Evolutionary conservation across 108 stramenopile genomes (phyloP), one percentile per base, ranked within the genome.

Genomic region (Pseudonitzschia pungens): DNA sequence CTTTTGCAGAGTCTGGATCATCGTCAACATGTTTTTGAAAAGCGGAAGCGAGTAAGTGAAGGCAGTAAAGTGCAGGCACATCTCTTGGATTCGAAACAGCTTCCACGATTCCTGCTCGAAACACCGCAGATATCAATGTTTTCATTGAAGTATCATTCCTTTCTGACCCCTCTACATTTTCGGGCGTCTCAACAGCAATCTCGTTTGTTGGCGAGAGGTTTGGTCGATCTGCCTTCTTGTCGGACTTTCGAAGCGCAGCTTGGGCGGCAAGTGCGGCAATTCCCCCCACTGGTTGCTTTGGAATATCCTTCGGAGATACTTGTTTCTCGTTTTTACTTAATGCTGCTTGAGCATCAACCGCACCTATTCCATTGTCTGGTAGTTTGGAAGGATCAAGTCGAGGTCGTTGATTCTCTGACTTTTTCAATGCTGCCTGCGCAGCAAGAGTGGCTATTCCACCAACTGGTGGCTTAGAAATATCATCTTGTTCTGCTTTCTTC

Each of bases 11-110:
- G 20, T 41, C 7, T 50, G 32, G 18, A 18, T 18, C 1, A 7
- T 29, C 53, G 14, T 22, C 18, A 4, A 9, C 28, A 41, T 3
- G 43, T 45, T 50, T n/a, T 32, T 70, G 53, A 16, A 57, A 11
- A 42, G 27, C 21, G 31, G 22, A 44, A 56, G 65, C 44, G n/a
- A 81, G 60, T 21, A 72, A 52, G 55, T 71, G 71, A 65, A 81
- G 70, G 55, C 80, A 75, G 21, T 72, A 81, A 65, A 75, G 75
- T 36, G 80, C 26, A 36, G 80, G 53, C 14, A 75, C 52, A 76
- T 81, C 71, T 28, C 80, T 62, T 1, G 80, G 80, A 14, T 77
- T 69, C 40, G 45, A 45, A 12, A 51, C 40, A 14, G 72, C 78
- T 43, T 64, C 63, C 7, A 20, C 29, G 33, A 56, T 44, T 10